Evolutionary conservation across 495 filamentous ascomycete genomes (phyloP).

Genomic region (Pseudoneurospora amorphoporcata): DNA sequence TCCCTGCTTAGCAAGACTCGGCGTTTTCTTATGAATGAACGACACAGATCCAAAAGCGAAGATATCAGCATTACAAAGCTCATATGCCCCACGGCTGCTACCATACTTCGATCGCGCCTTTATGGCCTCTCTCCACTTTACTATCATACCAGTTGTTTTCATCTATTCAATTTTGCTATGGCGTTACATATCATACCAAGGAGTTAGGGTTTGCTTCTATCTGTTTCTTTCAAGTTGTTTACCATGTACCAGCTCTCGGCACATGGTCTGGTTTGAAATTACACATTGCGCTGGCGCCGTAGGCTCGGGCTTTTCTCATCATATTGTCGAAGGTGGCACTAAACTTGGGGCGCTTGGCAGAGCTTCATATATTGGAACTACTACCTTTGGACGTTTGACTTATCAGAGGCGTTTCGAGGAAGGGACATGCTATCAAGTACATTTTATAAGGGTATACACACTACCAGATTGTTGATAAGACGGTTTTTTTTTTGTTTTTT

Average conservation of each 20-base stretch:
- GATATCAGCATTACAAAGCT: background rate
- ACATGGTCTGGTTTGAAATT: background rate
- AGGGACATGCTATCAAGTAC: background rate
- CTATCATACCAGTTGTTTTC: background rate
- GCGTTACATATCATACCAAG: conserved; percentile 3
- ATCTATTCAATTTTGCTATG: background rate
- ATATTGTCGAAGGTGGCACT: background rate
- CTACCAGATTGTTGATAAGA: background rate
- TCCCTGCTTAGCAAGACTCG: conserved; percentile 23
- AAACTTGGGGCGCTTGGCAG: background rate
- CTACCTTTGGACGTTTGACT: background rate
- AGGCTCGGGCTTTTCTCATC: background rate
- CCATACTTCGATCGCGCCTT: background rate
- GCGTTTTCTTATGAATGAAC: conserved; percentile 6
- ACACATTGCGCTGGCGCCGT: background rate
- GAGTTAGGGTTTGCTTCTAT: conserved; percentile 4
- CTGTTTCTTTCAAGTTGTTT: background rate
- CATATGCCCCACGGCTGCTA: conserved; percentile 13
- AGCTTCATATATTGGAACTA: background rate
- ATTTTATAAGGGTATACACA: background rate
- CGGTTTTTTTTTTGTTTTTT: background rate
- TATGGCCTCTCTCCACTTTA: background rate
- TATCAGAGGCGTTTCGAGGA: background rate
- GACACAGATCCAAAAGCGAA: background rate
- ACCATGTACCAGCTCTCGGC: background rate